Evolutionary conservation across 345 rosid species (phyloP).

Genomic region (Aquilaria malaccensis): DNA sequence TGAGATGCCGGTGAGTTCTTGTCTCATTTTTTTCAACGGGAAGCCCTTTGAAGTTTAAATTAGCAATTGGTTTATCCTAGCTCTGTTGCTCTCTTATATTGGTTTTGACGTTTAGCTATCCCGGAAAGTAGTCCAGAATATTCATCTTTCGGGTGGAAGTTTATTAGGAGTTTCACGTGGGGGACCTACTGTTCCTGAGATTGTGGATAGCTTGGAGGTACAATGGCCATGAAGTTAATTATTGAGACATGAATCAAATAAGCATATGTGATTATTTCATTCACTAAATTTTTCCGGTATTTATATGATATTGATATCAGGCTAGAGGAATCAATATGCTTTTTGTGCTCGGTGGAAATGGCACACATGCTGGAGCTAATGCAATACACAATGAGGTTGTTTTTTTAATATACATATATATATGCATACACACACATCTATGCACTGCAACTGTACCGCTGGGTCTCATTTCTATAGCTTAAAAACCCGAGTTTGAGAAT

Average conservation of each 20-base stretch:
- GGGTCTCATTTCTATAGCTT: no score
- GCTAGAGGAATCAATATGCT: constrained; percentile 98
- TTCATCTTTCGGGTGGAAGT: constrained; percentile 99
- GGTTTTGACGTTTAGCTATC: constrained; percentile 53
- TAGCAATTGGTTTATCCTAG: constrained; percentile 4
- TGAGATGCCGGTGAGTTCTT: constrained; percentile 65
- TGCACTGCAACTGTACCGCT: no score
- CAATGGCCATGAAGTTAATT: neutral
- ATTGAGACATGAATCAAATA: neutral
- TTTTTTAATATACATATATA: neutral
- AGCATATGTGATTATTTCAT: neutral
- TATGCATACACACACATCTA: no score
- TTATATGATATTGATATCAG: constrained; percentile 33
- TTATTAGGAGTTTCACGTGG: constrained; percentile 96
- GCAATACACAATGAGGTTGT: constrained; percentile 94
- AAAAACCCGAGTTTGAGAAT: no score
- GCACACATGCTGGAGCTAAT: constrained; percentile 97
- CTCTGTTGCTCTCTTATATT: constrained; percentile 3
- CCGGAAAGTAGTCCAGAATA: constrained; percentile 88
- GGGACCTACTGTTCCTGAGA: constrained; percentile 62
- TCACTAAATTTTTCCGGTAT: constrained; percentile 4
- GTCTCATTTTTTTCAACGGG: constrained; percentile 4
- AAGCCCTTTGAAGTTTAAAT: neutral
- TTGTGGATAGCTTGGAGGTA: constrained; percentile 83
- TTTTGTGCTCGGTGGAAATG: constrained; percentile 94